Evolutionary conservation across 2,329 filamentous ascomycete genomes (phyloP).

Genomic region (Emmonsiellopsis sp.): DNA sequence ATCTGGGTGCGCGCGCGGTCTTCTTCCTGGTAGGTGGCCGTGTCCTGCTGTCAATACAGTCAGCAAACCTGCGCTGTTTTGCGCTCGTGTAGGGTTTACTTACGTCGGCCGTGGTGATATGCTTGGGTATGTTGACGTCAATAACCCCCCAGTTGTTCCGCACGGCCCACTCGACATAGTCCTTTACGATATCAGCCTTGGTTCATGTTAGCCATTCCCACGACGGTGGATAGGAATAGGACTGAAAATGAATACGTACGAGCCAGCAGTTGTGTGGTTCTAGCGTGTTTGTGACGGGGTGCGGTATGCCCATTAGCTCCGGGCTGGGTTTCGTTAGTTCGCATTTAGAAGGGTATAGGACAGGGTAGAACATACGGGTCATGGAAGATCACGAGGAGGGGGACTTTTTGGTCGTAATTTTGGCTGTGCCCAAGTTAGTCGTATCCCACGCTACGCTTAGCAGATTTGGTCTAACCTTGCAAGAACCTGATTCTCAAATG

Average conservation of each 20-base stretch:
- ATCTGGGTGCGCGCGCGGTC: slow-evolving; percentile 44
- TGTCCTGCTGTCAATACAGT: not conserved
- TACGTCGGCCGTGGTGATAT: slow-evolving; percentile 58
- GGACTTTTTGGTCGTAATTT: slow-evolving; percentile 55
- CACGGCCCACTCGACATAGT: slow-evolving; percentile 77
- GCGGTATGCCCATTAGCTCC: slow-evolving; percentile 57
- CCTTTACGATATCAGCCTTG: slow-evolving; percentile 70
- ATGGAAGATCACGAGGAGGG: slow-evolving; percentile 78
- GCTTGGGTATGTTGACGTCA: slow-evolving; percentile 81
- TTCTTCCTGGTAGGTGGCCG: slow-evolving; percentile 35
- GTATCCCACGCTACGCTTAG: too few species aligned
- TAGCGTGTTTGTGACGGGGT: slow-evolving; percentile 61
- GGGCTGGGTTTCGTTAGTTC: slow-evolving; percentile 42
- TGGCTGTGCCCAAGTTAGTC: slow-evolving; percentile 36
- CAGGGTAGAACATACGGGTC: slow-evolving; percentile 57
- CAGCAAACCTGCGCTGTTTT: slow-evolving; percentile 15
- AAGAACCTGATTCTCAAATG: slow-evolving; percentile 79
- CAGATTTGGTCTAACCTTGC: slow-evolving; percentile 50
- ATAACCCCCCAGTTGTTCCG: slow-evolving; percentile 73
- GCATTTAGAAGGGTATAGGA: slow-evolving; percentile 3
- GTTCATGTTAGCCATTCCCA: slow-evolving; percentile 9
- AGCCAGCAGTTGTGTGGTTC: slow-evolving; percentile 83
- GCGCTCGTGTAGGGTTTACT: slow-evolving; percentile 14
- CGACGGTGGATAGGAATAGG: slow-evolving; percentile 1
- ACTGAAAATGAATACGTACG: slow-evolving; percentile 46